Evolutionary conservation across 257 asterid species (phyloP).

Genomic region (Leonotis leonurus): DNA sequence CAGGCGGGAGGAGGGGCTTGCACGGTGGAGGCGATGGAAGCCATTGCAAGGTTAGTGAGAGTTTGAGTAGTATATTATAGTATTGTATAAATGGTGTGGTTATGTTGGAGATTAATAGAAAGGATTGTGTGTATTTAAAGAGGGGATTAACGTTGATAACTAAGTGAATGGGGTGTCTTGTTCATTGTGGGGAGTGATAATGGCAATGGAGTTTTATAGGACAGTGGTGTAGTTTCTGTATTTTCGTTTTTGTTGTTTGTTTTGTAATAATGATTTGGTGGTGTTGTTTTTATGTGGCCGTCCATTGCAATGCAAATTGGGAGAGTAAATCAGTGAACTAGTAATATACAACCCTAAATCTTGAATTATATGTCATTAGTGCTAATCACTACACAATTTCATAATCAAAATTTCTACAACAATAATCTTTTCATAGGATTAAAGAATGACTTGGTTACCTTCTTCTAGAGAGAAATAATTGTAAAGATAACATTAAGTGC

Average conservation of each 20-base stretch:
- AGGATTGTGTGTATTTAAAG: constrained; percentile 7
- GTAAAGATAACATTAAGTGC: no score
- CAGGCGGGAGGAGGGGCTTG: constrained; percentile 20
- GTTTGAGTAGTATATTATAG: not conserved
- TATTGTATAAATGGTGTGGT: not conserved
- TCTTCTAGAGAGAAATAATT: no score
- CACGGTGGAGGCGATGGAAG: constrained; percentile 27
- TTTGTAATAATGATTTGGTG: not conserved
- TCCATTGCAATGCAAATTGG: not conserved
- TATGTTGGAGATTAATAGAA: not conserved
- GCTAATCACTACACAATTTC: no score
- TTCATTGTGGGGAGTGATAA: constrained; percentile 14
- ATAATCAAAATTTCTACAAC: no score
- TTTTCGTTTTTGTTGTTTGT: not conserved
- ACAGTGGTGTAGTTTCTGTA: not conserved
- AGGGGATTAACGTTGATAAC: constrained; percentile 15
- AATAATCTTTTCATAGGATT: no score
- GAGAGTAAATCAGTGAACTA: no score
- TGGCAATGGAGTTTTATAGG: constrained; percentile 13
- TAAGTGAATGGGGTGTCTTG: constrained; percentile 1
- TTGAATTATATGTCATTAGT: no score
- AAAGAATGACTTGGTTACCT: no score
- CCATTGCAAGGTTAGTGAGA: constrained; percentile 17
- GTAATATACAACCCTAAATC: no score
- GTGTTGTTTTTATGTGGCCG: not conserved